A percentile compares a stretch with the other conserved stretches of the same genome.
phyloP scores from a whole-genome alignment of 352 stramenopile species.

The Thalassiosira livingstoniorum region DNA sequence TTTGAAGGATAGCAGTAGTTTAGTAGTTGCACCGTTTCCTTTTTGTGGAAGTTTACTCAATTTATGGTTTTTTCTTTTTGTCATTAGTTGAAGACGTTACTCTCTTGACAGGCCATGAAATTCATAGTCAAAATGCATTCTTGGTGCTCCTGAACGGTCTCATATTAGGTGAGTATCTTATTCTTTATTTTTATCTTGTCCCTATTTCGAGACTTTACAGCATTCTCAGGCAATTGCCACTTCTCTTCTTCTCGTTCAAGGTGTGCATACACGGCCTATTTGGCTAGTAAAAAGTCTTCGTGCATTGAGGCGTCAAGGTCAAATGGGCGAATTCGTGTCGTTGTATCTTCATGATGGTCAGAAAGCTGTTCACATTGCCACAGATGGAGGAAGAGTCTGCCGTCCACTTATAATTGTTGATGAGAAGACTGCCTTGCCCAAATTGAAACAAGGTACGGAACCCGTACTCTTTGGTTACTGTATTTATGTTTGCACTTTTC shows the following conservation, averaged over 20 bases:
- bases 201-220: too few relatives aligned
- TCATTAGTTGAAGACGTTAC: conserved; percentile 97
- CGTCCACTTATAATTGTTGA: conserved; percentile 95
- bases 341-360: conserved; percentile 98
- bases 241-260: too few relatives aligned
- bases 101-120: conserved; percentile 94
- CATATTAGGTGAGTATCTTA: too few relatives aligned
- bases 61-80: too few relatives aligned
- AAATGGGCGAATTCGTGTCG: conserved; percentile 95
- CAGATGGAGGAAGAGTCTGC: conserved; percentile 97
- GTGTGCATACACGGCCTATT: conserved; percentile 92
- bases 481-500: too few relatives aligned
- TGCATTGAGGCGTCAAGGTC: conserved; percentile 75
- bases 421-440: conserved; percentile 87
- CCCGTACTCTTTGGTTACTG: too few relatives aligned
- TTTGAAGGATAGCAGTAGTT: too few relatives aligned
- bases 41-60: too few relatives aligned
- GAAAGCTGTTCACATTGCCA: conserved; percentile 97
- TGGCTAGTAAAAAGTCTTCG: conserved; percentile 89
- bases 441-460: conserved; percentile 94
- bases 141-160: conserved; percentile 99
- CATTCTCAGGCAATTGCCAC: too few relatives aligned
- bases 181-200: too few relatives aligned
- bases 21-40: too few relatives aligned
- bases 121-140: conserved; percentile 94